Percentiles rank a stretch among this genome's conserved stretches.
Evolutionary conservation across 192 early-diverging fungal genomes (phyloP).

Genomic region (Rhizophagus sp.): DNA sequence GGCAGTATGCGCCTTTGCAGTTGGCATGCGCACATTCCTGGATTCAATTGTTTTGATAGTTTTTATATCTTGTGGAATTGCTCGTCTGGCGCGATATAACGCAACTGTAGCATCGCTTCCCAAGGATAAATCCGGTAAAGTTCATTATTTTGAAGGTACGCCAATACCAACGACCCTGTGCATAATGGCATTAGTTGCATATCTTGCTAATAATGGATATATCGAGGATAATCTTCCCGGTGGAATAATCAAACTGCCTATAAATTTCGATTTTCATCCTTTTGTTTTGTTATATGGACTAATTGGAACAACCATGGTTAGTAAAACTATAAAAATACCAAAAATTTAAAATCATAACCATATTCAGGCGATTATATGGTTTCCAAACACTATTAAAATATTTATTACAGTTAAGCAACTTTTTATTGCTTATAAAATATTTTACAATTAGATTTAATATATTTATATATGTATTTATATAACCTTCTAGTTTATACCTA

Average conservation of each 20-base stretch:
- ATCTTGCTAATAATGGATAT: slow-evolving; percentile 52
- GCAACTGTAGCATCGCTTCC: slow-evolving; percentile 80
- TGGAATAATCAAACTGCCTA: slow-evolving; percentile 53
- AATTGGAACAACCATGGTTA: slow-evolving; percentile 82
- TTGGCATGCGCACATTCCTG: slow-evolving; percentile 81
- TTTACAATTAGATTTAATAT: too few species aligned
- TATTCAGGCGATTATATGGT: too few species aligned
- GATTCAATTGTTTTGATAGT: slow-evolving; percentile 77
- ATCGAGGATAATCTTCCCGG: slow-evolving; percentile 63
- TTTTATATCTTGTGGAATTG: slow-evolving; percentile 86
- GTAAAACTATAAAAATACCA: slow-evolving; percentile 72
- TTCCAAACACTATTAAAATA: too few species aligned
- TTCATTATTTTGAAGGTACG: slow-evolving; percentile 85
- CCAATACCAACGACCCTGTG: slow-evolving; percentile 82
- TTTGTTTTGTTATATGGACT: slow-evolving; percentile 73
- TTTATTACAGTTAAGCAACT: too few species aligned
- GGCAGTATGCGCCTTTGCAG: slow-evolving; percentile 78
- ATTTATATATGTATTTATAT: too few species aligned
- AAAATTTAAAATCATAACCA: slow-evolving; percentile 53
- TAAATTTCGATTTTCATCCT: slow-evolving; percentile 77
- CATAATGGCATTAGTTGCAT: slow-evolving; percentile 68
- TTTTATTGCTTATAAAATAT: too few species aligned
- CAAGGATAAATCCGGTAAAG: slow-evolving; percentile 76
- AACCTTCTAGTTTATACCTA: too few species aligned
- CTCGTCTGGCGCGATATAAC: slow-evolving; percentile 86